Evolutionary conservation across 441 rosid species (phyloP).

Genomic region (Euphorbia corollata): DNA sequence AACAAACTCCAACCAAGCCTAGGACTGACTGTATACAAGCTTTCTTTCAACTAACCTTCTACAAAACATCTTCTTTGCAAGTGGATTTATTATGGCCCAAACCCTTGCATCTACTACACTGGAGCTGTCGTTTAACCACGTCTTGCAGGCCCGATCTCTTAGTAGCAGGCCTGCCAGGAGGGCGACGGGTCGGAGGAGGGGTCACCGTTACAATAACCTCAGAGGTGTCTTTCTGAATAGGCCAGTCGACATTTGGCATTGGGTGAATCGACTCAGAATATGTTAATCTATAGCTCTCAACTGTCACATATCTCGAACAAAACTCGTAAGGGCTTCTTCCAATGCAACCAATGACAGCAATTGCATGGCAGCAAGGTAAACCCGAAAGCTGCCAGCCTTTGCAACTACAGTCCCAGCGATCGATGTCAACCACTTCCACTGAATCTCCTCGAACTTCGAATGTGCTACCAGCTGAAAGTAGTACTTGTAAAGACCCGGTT

Average conservation of each 20-base stretch:
- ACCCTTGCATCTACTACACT: constrained; percentile 94
- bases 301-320: constrained; percentile 65
- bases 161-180: constrained; percentile 77
- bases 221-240: constrained; percentile 40
- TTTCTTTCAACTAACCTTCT: constrained; percentile 34
- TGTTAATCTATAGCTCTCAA: constrained; percentile 58
- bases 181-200: constrained; percentile 82
- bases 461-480: constrained; percentile 42
- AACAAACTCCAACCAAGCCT: constrained; percentile 30
- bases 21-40: constrained; percentile 20
- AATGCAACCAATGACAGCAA: constrained; percentile 52
- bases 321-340: constrained; percentile 59
- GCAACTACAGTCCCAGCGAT: constrained; percentile 75
- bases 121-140: constrained; percentile 69
- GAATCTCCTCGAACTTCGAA: constrained; percentile 83
- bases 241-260: constrained; percentile 43
- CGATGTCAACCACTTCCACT: constrained; percentile 59
- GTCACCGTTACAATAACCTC: constrained; percentile 54
- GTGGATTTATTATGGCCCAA: constrained; percentile 89
- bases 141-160: constrained; percentile 57
- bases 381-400: constrained; percentile 79
- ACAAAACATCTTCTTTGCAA: constrained; percentile 66
- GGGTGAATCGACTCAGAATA: constrained; percentile 64
- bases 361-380: constrained; percentile 70
- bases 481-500: constrained; percentile 47